Base-by-base conservation (phyloP, 2,329 filamentous ascomycete species). In the Westerdykella ornata region DNA sequence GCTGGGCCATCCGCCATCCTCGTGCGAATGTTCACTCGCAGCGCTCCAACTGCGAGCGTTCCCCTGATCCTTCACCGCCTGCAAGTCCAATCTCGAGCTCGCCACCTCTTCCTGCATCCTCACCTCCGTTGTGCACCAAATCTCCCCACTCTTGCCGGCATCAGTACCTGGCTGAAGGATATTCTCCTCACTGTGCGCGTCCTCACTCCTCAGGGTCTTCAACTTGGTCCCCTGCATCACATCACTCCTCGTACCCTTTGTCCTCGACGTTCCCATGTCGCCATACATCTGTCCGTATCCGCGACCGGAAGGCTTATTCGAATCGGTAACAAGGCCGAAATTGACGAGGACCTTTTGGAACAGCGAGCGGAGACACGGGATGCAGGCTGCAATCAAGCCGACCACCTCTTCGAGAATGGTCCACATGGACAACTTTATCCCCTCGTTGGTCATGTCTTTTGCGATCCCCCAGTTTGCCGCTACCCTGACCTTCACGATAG, bases 331-430 rank as follows among this genome's bases (percentile, higher is more conserved):
- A 32, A 52, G 32, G 14, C 46, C 46, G 35, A 48, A 48, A 36
- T 48, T 41, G 17, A 42, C 39, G 12, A 52, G 44, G 11, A 38
- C 40, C 17, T 32, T 42, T 19, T 54, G 45, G 39, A 54, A 54
- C 3, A 46, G 51, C 5, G 49, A 43, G 7, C 49, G 49, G 20
- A 60, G 44, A 31, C 47, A 52, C 2, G 51, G 52, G 7, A 56
- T 38, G 20, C 52, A 52, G 3, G 48, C 46, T 1, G 49, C 51
- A 11, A 51, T 47, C 32, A 56, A 46, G 15, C 44, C 48, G n/a
- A 49, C 37, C 2, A 46, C 42, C 36, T 48, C 49, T 39, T 56
- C 52, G 12, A 53, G 33, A 18, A 26, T 39, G 11, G 41, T 45
- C 49, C 49, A 52, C 45, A 52, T 48, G 13, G 43, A 42, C n/a